A percentile compares a stretch with the other conserved stretches of the same genome.
Evolutionary conservation across 352 stramenopile genomes (phyloP).

Genomic region (Pythium guiyangense): DNA sequence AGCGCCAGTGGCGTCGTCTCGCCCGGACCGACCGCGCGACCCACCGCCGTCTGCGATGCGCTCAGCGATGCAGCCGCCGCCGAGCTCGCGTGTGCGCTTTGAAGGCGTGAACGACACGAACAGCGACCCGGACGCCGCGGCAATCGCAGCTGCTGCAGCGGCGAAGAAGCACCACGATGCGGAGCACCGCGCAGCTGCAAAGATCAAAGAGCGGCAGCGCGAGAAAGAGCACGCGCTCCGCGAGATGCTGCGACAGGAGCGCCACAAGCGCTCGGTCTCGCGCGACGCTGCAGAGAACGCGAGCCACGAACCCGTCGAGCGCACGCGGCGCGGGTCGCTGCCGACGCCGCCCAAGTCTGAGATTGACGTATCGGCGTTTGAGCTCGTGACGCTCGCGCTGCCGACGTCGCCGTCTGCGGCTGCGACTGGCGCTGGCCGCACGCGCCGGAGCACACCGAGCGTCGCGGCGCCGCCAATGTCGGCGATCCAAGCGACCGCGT

Average conservation of each 20-base stretch:
- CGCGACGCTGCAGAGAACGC: constrained; percentile 1
- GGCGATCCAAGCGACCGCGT: no score
- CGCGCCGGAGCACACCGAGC: no score
- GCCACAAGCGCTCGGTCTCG: constrained; percentile 6
- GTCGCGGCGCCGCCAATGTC: no score
- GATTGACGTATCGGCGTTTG: constrained; percentile 20
- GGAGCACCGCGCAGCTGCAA: no score
- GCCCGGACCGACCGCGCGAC: constrained; percentile 15
- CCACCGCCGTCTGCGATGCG: constrained; percentile 28
- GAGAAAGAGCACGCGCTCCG: constrained; percentile 9
- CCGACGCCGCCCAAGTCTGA: constrained; percentile 21
- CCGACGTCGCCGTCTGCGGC: no score
- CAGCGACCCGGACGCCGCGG: background rate
- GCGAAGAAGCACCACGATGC: no score
- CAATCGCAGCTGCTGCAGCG: background rate
- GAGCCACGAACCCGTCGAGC: background rate
- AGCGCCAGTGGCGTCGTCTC: no score
- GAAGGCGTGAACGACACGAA: no score
- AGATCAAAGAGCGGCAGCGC: constrained; percentile 7
- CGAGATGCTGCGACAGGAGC: constrained; percentile 8
- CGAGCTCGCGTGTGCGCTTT: constrained; percentile 33
- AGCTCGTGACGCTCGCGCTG: no score
- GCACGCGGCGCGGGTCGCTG: constrained; percentile 8
- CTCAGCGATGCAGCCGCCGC: no score
- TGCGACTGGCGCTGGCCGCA: no score